These are phyloP conservation scores for Cyberlindnera nakhonratchasimensis DNA, from an alignment of 805 yeast genomes.

Conservation along the genomic window DNA sequence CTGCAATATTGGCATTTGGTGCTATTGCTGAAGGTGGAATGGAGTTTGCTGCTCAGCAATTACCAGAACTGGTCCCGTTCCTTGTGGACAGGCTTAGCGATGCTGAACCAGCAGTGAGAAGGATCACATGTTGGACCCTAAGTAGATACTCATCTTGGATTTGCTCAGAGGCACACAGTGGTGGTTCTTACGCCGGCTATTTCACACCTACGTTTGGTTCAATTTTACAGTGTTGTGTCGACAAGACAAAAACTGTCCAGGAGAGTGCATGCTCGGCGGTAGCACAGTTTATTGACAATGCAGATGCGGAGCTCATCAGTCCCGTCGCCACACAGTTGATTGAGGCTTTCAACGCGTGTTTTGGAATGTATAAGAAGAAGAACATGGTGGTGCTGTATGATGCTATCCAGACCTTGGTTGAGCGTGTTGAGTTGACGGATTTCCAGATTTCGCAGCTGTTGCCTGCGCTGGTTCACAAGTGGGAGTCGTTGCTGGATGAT, in stretches of 20 bases:
- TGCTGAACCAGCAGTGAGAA: slow-evolving; percentile 78
- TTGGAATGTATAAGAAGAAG: slow-evolving; percentile 73
- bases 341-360: slow-evolving; percentile 68
- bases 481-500: slow-evolving; percentile 72
- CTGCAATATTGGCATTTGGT: slow-evolving; percentile 91
- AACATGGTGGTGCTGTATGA: slow-evolving; percentile 83
- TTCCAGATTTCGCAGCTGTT: slow-evolving; percentile 57
- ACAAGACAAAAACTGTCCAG: slow-evolving; percentile 88
- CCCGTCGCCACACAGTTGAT: slow-evolving; percentile 62
- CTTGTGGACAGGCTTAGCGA: slow-evolving; percentile 77
- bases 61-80: slow-evolving; percentile 81
- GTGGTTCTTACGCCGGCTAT: slow-evolving; percentile 61
- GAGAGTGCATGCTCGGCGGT: slow-evolving; percentile 89
- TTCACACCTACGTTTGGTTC: slow-evolving; percentile 77
- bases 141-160: slow-evolving; percentile 86
- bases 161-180: slow-evolving; percentile 58
- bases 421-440: slow-evolving; percentile 57
- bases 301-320: slow-evolving; percentile 58
- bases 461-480: slow-evolving; percentile 79
- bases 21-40: slow-evolving; percentile 90
- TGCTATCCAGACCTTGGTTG: slow-evolving; percentile 86
- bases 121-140: slow-evolving; percentile 93
- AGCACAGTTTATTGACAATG: slow-evolving; percentile 75
- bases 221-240: slow-evolving; percentile 71
- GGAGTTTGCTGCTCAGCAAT: slow-evolving; percentile 61